phyloP scores from a whole-genome alignment of 2,329 filamentous ascomycete species.

The Cercospora zeina region DNA sequence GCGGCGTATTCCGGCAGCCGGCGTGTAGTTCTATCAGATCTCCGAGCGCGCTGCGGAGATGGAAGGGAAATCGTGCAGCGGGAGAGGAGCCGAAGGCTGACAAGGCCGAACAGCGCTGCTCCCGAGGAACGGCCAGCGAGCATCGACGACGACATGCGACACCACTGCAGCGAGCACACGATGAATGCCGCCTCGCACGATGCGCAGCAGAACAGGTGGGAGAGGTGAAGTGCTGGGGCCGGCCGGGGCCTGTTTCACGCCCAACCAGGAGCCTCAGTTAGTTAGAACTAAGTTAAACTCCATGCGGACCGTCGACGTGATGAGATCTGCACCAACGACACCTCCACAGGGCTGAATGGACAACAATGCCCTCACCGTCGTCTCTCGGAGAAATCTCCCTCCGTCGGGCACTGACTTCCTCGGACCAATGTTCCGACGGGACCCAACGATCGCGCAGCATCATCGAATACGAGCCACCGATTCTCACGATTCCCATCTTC shows the following conservation, averaged over 20 bases:
- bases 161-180: no score
- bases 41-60: slow-evolving; percentile 28
- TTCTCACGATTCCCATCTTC: background rate
- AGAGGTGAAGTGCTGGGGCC: slow-evolving; percentile 6
- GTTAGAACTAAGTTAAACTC: background rate
- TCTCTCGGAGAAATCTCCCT: slow-evolving; percentile 7
- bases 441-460: background rate
- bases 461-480: background rate
- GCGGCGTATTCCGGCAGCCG: slow-evolving; percentile 13
- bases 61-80: slow-evolving; percentile 17
- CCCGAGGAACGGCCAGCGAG: background rate
- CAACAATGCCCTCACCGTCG: background rate
- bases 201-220: background rate
- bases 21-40: slow-evolving; percentile 19
- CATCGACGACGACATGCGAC: background rate
- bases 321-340: background rate
- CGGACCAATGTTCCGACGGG: background rate
- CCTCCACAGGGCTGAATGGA: background rate
- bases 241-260: background rate
- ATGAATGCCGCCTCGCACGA: background rate
- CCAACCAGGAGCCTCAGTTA: no score
- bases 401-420: background rate
- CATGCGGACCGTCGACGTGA: background rate
- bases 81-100: slow-evolving; percentile 27
- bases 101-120: slow-evolving; percentile 4